phyloP scores from a whole-genome alignment of 2,329 filamentous ascomycete species.

The Aureobasidium namibiae region DNA sequence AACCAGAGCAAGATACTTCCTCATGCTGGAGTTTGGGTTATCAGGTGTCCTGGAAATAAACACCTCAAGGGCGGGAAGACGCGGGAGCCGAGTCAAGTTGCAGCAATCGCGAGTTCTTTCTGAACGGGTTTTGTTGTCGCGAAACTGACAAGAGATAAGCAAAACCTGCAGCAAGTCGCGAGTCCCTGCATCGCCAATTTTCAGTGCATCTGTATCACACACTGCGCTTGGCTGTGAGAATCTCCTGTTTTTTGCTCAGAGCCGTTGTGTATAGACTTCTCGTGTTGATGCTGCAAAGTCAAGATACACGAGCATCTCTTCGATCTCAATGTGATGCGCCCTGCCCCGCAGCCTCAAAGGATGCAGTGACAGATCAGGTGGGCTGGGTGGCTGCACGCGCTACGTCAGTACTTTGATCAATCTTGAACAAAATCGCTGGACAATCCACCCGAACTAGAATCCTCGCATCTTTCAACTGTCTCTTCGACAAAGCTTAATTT shows the following conservation, averaged over 20 bases:
- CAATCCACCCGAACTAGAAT: background rate
- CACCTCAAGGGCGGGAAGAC: too few relatives aligned
- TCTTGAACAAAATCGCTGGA: background rate
- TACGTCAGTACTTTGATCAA: conserved; percentile 2
- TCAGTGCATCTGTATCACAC: too few relatives aligned
- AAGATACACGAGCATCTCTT: background rate
- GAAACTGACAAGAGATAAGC: background rate
- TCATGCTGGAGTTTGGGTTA: too few relatives aligned
- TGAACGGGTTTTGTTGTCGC: too few relatives aligned
- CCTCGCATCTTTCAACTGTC: background rate
- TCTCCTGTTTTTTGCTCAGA: background rate
- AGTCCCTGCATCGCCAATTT: background rate
- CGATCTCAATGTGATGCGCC: conserved; percentile 3
- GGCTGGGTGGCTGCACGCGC: conserved; percentile 8
- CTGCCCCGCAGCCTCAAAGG: background rate
- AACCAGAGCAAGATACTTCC: too few relatives aligned
- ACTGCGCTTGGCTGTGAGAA: background rate
- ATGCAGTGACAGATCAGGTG: conserved; percentile 1
- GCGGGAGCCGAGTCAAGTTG: too few relatives aligned
- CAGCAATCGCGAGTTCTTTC: too few relatives aligned
- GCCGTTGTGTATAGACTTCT: background rate
- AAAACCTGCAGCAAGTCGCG: background rate
- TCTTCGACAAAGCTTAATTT: background rate
- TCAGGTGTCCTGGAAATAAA: too few relatives aligned
- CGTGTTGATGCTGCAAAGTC: background rate